Base-by-base conservation (phyloP, 371 early-diverging fungal species). In the Blastocladiella emersonii region DNA sequence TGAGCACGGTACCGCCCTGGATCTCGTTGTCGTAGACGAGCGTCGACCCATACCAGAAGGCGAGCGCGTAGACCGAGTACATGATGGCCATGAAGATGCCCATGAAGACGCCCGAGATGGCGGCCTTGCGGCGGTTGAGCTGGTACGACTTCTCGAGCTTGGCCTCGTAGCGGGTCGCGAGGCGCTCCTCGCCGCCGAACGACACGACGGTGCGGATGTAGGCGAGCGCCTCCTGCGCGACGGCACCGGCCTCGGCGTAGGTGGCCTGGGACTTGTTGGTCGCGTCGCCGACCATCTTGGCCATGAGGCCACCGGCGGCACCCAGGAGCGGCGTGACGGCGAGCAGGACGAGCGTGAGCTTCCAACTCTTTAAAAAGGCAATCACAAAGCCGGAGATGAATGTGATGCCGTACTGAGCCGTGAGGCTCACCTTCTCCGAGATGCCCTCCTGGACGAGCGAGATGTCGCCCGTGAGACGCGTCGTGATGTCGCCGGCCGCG, bases 191-290 rank as follows among this genome's bases (percentile, higher is more conserved):
- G 25, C 83, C 83, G 63, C 84, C 84, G 74, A 93, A 94, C 6
- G 93, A 80, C 49, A 80, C 83, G 36, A 93, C 89, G 17, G 95
- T 95, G 57, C 93, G 84, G 59, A 96, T 88, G 43, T 85, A 80
- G 15, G 87, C 72, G 61, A 98, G 77, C 0, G 84, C 90, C 71
- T 98, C 91, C 64, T 90, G 86, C 15, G 93, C 93, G 6, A 91
- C 71, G 15, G 79, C 84, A 48, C 92, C 91, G 19, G 92, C 90
- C 23, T 70, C 67, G 8, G 88, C 89, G 68, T 92, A 93, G 17
- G 80, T 21, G 15, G 59, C 59, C 32, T 59, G 59, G 37, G 66
- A 72, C 41, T 70, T 57, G 34, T 61, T 27, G 25, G 75, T 63
- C n/a, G 63, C 67, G 13, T 30, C 48, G 55, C 66, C 63, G 35